A percentile compares a stretch with the other conserved stretches of the same genome.
Conservation (phyloP, 768 basidiomycete genomes). For the Mycena amicta region DNA sequence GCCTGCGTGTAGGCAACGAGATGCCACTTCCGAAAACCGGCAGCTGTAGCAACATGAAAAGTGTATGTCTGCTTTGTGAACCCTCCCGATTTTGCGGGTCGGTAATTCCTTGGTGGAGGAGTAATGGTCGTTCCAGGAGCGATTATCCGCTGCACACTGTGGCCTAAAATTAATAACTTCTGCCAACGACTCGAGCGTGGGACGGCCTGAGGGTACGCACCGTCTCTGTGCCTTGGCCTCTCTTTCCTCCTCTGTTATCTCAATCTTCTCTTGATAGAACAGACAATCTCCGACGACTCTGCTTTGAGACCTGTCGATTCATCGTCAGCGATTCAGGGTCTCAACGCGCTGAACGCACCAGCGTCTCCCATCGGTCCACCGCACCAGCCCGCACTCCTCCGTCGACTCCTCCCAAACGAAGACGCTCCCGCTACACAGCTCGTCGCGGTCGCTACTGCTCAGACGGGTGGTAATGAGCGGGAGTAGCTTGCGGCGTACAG, state of each 20-base stretch:
- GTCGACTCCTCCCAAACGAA: conserved; percentile 67
- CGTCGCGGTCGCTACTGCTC: conserved; percentile 50
- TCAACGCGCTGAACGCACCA: too few species aligned
- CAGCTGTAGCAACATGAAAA: conserved; percentile 49
- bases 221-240: conserved; percentile 51
- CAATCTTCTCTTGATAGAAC: conserved; percentile 62
- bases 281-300: conserved; percentile 62
- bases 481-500: conserved; percentile 51
- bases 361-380: conserved; percentile 64
- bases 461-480: conserved; percentile 53
- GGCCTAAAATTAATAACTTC: neutral
- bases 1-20: conserved; percentile 59
- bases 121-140: conserved; percentile 44
- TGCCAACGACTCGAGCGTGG: neutral
- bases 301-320: conserved; percentile 53
- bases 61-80: conserved; percentile 65
- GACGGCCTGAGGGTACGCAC: neutral
- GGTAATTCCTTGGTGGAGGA: conserved; percentile 48
- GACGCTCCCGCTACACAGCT: conserved; percentile 51
- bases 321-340: conserved; percentile 21
- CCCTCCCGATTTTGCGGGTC: conserved; percentile 57
- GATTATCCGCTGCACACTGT: conserved; percentile 45
- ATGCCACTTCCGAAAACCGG: conserved; percentile 55
- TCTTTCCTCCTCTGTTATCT: conserved; percentile 56
- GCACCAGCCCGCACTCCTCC: conserved; percentile 49